Conservation (phyloP, 2,329 filamentous ascomycete species). For the Xylariaceae sp. region DNA sequence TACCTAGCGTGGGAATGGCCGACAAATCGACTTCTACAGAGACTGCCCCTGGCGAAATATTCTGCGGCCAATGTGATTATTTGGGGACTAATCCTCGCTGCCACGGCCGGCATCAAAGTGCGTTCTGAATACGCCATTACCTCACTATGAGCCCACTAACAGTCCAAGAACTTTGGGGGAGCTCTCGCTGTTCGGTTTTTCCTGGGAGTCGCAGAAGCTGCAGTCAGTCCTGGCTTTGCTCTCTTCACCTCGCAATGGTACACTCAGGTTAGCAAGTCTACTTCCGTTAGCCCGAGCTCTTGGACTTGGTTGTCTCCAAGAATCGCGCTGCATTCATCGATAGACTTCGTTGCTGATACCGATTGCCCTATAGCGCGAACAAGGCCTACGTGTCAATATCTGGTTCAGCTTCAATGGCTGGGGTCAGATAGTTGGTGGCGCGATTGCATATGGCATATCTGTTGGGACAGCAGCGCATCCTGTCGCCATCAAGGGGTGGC, state of each 20-base stretch:
- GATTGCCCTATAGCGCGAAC: constrained; percentile 19
- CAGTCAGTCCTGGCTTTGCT: constrained; percentile 32
- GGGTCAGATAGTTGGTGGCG: constrained; percentile 40
- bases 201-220: constrained; percentile 40
- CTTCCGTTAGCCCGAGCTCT: too few species aligned
- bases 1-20: constrained; percentile 62
- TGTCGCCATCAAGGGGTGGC: constrained; percentile 58
- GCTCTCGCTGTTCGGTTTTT: constrained; percentile 41
- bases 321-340: too few species aligned
- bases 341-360: too few species aligned
- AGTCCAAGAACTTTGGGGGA: constrained; percentile 31
- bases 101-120: constrained; percentile 33
- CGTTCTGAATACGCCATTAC: not conserved
- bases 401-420: constrained; percentile 35
- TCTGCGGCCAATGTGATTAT: constrained; percentile 62
- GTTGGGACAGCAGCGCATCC: constrained; percentile 46
- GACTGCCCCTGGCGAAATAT: constrained; percentile 64
- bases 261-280: constrained; percentile 12
- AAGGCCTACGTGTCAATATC: constrained; percentile 28
- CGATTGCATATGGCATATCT: constrained; percentile 41
- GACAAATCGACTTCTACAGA: constrained; percentile 62
- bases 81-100: constrained; percentile 49
- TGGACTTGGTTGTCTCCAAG: too few species aligned
- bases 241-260: constrained; percentile 35
- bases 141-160: not conserved